Evolutionary conservation across 208 protist species (phyloP), one percentile per base, ranked within the genome.

Genomic region (Porcisia deanei): DNA sequence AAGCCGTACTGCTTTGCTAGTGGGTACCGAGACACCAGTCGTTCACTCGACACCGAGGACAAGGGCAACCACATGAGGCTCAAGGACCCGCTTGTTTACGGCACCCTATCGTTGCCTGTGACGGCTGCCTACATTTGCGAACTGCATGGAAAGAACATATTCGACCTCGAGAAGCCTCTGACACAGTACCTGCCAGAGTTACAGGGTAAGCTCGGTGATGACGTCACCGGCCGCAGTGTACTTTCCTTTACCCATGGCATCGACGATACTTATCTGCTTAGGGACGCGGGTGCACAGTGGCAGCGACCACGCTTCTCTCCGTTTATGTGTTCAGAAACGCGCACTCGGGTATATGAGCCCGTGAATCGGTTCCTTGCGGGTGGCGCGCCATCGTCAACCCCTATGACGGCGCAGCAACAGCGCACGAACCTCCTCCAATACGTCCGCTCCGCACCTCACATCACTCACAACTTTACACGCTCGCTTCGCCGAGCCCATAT

Each of bases 31-130:
- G 90, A 96, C 78, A 77, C 87, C 3, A 83, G 69, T 22, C 88
- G 89, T 2, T 86, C 89, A 14, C 77, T 83, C 34, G 89, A 95
- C 43, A 83, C 86, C 77, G 90, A 96, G n/a, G 92, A 96, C 76
- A 94, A 94, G 75, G 90, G 89, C 12, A 95, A 96, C 80, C 86
- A 91, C 81, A 85, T 96, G 87, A 85, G 86, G 49, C 82, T 96
- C 43, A 92, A 91, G 71, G 92, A 96, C 76, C 90, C 92, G 34
- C 84, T 96, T 25, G 79, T 87, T 18, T 94, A 94, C 80, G 88
- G 90, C 64, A 76, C 66, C 12, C 79, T 96, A 9, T 88, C 85
- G 5, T 71, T 93, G 30, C 92, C 92, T n/a, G 75, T 96, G n/a
- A 89, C 90, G 12, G 81, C 85, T 14, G 89, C 85, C 22, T 93